Evolutionary conservation across 495 filamentous ascomycete genomes (phyloP).

Genomic region (Penicillium goetzii): DNA sequence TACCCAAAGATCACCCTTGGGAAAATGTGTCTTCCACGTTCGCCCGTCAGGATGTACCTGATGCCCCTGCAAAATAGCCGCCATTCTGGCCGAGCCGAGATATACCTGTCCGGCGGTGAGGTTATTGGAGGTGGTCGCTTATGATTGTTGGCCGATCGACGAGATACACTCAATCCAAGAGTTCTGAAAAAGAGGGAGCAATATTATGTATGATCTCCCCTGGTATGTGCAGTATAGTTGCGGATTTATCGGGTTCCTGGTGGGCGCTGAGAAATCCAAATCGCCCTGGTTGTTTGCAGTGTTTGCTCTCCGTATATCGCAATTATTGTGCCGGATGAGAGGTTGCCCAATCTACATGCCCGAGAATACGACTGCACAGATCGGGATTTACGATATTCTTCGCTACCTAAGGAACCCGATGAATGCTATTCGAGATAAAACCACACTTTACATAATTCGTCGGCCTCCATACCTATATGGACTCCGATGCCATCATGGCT

Average conservation of each 20-base stretch:
- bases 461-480: no score
- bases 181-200: not conserved
- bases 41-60: constrained; percentile 39
- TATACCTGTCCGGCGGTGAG: constrained; percentile 3
- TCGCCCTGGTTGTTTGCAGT: constrained; percentile 27
- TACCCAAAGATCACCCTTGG: constrained; percentile 74
- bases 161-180: not conserved
- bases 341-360: not conserved
- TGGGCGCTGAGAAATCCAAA: constrained; percentile 21
- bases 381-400: no score
- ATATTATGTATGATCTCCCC: not conserved
- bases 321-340: not conserved
- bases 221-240: not conserved
- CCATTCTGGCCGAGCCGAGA: constrained; percentile 23
- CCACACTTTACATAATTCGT: no score
- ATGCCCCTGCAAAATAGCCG: constrained; percentile 27
- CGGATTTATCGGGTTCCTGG: constrained; percentile 3
- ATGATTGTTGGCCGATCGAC: not conserved
- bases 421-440: no score
- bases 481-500: no score
- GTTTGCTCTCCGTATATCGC: constrained; percentile 20
- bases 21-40: constrained; percentile 49
- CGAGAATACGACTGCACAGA: no score
- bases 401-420: no score
- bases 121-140: not conserved